Conservation (phyloP, 2,329 filamentous ascomycete genomes). For the Didymella lethalis region DNA sequence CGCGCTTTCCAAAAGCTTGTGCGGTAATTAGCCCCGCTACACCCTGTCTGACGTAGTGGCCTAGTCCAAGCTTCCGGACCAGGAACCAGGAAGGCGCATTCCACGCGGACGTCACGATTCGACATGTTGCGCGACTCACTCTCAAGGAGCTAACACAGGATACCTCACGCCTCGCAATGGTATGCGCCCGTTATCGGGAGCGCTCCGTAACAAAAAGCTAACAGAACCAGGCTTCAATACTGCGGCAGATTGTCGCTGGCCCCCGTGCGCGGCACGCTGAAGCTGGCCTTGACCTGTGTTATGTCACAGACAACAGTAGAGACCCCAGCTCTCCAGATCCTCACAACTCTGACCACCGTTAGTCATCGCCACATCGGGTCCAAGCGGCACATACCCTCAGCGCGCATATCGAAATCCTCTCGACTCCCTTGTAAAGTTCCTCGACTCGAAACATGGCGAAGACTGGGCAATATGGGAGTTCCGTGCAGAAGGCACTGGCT, state of each 20-base stretch:
- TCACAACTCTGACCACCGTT: slow-evolving; percentile 49
- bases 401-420: slow-evolving; percentile 94
- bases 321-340: slow-evolving; percentile 44
- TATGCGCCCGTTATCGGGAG: neutral
- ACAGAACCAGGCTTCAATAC: slow-evolving; percentile 57
- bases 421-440: slow-evolving; percentile 83
- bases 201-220: slow-evolving; percentile 7
- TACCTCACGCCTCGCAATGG: slow-evolving; percentile 5
- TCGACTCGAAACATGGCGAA: slow-evolving; percentile 79
- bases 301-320: slow-evolving; percentile 81
- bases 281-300: slow-evolving; percentile 91
- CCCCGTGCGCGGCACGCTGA: slow-evolving; percentile 85
- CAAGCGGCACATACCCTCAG: slow-evolving; percentile 86
- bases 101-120: slow-evolving; percentile 15
- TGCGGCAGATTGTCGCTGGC: slow-evolving; percentile 90
- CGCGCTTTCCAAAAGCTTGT: slow-evolving; percentile 23
- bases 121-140: slow-evolving; percentile 18
- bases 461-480: slow-evolving; percentile 99
- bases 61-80: slow-evolving; percentile 16
- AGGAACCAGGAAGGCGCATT: slow-evolving; percentile 18
- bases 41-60: slow-evolving; percentile 4
- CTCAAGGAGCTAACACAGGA: slow-evolving; percentile 6
- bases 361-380: slow-evolving; percentile 81
- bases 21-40: slow-evolving; percentile 11
- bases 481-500: slow-evolving; percentile 93